Evolutionary conservation across 345 rosid species (phyloP), one percentile per base, ranked within the genome.

Genomic region (Viola odorata): DNA sequence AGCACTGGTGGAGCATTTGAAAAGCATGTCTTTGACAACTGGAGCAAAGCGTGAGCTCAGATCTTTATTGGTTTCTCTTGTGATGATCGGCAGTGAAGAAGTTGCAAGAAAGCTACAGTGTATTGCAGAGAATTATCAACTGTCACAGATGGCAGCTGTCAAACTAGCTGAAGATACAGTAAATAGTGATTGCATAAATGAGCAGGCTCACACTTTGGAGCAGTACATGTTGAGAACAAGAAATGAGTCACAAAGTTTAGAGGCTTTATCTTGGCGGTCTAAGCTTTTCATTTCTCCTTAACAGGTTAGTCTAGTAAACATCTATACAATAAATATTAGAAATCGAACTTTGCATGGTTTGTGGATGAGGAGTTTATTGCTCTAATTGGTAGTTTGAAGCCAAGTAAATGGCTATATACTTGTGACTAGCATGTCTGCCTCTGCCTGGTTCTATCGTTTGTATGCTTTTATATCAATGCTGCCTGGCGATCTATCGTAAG

Each of bases 1-100:
- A 77, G 96, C 97, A 45, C 80, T 94, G 47, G 95, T 90, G 48
- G 97, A 94, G 49, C 99, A 94, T 80, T 74, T 94, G 80, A 90
- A 85, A 69, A 87, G 88, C 68, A 86, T 90, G 96, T 80, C 81
- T 51, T 77, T 84, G 59, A 76, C 85, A 5, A 78, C 69, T 42
- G 89, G 91, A 62, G 85, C 95, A 57, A 84, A 77, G 76, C 57
- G 67, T n/a, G 97, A 94, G 80, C 86, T 94, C 7, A 81, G 74
- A 65, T 94, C 96, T 36, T 76, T 94, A 73, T 64, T 90, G 77
- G 69, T 77, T 74, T 76, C 85, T 72, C 84, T 94, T 57, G 74
- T 86, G 66, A 88, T 84, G 79, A 83, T 90, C 60, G 85, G 91
- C 12, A 76, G 81, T 50, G 86, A 67, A 57, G 89, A 82, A 68